A percentile compares a stretch with the other conserved stretches of the same genome.
phyloP scores from a whole-genome alignment of 2,329 filamentous ascomycete species.

The Keithomyces neogunnii region DNA sequence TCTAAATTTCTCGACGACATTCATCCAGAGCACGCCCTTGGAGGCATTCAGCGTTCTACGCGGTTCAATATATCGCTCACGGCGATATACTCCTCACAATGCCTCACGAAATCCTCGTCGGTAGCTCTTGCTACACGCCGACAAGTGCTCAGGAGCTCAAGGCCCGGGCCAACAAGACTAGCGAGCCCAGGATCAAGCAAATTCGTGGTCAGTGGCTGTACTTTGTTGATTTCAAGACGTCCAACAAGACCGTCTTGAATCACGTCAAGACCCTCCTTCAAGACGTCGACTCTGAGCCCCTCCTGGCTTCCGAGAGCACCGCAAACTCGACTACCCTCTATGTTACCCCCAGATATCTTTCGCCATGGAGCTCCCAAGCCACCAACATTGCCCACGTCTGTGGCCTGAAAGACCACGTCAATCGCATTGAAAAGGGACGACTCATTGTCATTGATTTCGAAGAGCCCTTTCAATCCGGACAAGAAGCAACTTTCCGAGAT shows the following conservation, averaged over 20 bases:
- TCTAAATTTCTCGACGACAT: not conserved
- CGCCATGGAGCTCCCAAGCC: conserved; percentile 95
- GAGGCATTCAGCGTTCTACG: not conserved
- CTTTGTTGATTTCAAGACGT: conserved; percentile 53
- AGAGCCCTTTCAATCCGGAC: conserved; percentile 26
- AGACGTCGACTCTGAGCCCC: conserved; percentile 22
- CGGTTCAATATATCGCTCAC: conserved; percentile 1
- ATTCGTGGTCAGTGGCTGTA: conserved; percentile 53
- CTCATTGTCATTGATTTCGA: conserved; percentile 62
- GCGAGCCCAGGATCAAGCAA: conserved; percentile 34
- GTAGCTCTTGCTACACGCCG: conserved; percentile 41
- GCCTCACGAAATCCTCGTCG: conserved; percentile 28
- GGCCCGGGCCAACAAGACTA: conserved; percentile 34
- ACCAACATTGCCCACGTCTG: conserved; percentile 92
- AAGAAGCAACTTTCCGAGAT: conserved; percentile 55
- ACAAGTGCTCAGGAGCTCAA: conserved; percentile 35
- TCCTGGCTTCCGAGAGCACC: conserved; percentile 18
- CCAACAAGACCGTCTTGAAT: conserved; percentile 34
- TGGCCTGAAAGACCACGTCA: conserved; percentile 60
- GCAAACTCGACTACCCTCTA: conserved; percentile 54
- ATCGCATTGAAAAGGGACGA: conserved; percentile 81
- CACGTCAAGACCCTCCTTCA: conserved; percentile 39
- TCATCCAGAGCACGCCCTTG: not conserved
- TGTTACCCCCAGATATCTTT: conserved; percentile 76
- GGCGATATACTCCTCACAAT: conserved; percentile 15